Percentiles rank a stretch among this genome's conserved stretches.
Evolutionary conservation across 108 stramenopile genomes (phyloP).

Genomic region (Pseudonitzschia multistriata): DNA sequence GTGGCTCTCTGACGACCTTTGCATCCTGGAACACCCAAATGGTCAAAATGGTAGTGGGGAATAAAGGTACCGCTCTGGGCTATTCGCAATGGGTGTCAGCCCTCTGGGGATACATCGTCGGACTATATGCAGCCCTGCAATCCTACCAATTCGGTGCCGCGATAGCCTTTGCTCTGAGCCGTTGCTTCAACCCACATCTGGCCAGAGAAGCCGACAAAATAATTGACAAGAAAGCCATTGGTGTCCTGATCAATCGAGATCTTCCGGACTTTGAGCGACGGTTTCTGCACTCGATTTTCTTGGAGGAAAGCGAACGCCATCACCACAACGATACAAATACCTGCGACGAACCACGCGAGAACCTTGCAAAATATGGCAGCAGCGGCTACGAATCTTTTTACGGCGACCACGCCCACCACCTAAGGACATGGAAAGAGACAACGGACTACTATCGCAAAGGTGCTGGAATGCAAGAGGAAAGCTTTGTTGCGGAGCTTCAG

Average conservation of each 20-base stretch:
- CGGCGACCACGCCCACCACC: background rate
- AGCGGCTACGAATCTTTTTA: conserved; percentile 4
- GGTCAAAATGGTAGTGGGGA: conserved; percentile 56
- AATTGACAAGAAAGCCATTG: conserved; percentile 8
- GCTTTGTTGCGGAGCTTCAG: background rate
- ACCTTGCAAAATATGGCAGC: background rate
- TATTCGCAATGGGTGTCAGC: conserved; percentile 26
- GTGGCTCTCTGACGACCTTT: conserved; percentile 75
- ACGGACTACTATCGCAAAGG: background rate
- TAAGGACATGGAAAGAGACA: background rate
- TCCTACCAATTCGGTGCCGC: conserved; percentile 34
- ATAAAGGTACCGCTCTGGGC: background rate
- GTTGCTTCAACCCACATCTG: background rate
- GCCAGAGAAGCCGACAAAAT: background rate
- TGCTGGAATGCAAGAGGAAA: background rate
- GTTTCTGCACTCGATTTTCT: conserved; percentile 6
- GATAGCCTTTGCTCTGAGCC: background rate
- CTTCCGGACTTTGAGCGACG: conserved; percentile 10
- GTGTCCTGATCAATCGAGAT: conserved; percentile 3
- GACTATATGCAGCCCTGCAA: conserved; percentile 39
- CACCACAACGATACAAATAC: background rate
- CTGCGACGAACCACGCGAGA: background rate
- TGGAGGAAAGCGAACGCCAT: background rate
- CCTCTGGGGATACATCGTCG: conserved; percentile 70
- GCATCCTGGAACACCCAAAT: conserved; percentile 81